Conservation (phyloP, 1,284 basidiomycete species). For the Cryptococcus neoformans region DNA sequence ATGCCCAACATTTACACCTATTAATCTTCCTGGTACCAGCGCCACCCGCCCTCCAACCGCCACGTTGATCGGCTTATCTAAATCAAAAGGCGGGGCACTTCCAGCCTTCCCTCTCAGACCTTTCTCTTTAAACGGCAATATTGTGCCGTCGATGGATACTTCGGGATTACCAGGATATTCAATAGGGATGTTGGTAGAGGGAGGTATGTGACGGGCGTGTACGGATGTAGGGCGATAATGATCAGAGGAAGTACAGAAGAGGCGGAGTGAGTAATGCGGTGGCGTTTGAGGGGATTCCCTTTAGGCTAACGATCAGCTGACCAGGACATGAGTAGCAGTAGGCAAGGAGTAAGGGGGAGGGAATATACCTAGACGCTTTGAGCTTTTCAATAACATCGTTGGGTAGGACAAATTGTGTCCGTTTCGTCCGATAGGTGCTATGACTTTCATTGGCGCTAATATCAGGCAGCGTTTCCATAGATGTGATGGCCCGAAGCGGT, state of each 20-base stretch:
- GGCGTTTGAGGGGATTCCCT: slow-evolving; percentile 24
- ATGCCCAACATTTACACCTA: slow-evolving; percentile 81
- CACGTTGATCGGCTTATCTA: slow-evolving; percentile 54
- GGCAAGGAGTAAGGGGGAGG: neutral
- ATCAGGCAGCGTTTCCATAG: slow-evolving; percentile 40
- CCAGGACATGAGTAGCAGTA: neutral
- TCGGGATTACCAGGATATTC: slow-evolving; percentile 92
- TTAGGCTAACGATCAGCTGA: slow-evolving; percentile 1
- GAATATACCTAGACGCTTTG: slow-evolving; percentile 30
- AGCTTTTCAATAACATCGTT: slow-evolving; percentile 38
- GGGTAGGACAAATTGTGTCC: slow-evolving; percentile 27
- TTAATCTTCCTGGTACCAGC: slow-evolving; percentile 54
- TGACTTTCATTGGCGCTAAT: slow-evolving; percentile 32
- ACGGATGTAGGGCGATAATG: slow-evolving; percentile 58
- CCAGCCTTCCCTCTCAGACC: slow-evolving; percentile 97
- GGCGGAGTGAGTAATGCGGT: slow-evolving; percentile 56
- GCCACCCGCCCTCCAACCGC: slow-evolving; percentile 50
- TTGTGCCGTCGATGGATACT: slow-evolving; percentile 74
- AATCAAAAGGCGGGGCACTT: slow-evolving; percentile 84
- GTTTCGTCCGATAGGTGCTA: slow-evolving; percentile 27
- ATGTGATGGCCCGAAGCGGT: slow-evolving; percentile 40
- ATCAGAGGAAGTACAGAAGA: slow-evolving; percentile 90
- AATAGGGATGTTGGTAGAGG: slow-evolving; percentile 57
- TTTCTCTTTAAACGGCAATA: slow-evolving; percentile 67
- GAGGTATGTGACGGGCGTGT: slow-evolving; percentile 17